Evolutionary conservation across 148 eudicot species (phyloP), one percentile per base, ranked within the genome.

Genomic region (Vaccinium corymbosum): DNA sequence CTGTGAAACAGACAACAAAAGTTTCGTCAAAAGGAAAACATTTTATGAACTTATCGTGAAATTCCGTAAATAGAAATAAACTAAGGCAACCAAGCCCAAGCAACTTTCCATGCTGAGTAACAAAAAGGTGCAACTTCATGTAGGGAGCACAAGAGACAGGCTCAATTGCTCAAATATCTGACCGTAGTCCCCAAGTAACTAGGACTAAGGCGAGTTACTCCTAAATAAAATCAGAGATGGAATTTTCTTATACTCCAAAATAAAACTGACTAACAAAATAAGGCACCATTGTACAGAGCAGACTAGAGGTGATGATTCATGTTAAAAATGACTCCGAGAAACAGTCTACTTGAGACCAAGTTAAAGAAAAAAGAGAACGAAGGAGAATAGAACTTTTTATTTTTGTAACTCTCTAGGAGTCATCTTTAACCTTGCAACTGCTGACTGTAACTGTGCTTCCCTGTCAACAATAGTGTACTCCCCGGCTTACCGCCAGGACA

Each of bases 1-100:
- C 99, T 94, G 86, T 70, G 22, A 76, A 62, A 82, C 25, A 81
- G 66, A 27, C 35, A 66, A 68, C 55, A 6, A 48, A 16, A 64
- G 46, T 12, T 73, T 4, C 19, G 25, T 16, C 71, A 70, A 79
- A 53, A 57, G 17, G 25, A 85, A 79, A 62, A n/a, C 15, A 81
- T 46, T 2, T 29, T 68, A 29, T 68, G 38, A 2, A 29, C 73
- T 68, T 27, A 12, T 27, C 12, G 13, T 1, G 17, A 6, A 46
- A 29, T 22, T 15, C 35, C 17, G 7, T 62, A 12, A 11, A 3
- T 12, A n/a, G 27, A 16, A 59, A 66, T 22, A n/a, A 42, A 16
- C 73, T 17, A 61, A 80, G 5, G 8, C 10, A 35, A 42, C 7
- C 29, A 80, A 61, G 55, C 32, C 74, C 66, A 61, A 52, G 14